phyloP scores from a whole-genome alignment of 2,329 filamentous ascomycete genomes.

The Aureobasidium sp. region DNA sequence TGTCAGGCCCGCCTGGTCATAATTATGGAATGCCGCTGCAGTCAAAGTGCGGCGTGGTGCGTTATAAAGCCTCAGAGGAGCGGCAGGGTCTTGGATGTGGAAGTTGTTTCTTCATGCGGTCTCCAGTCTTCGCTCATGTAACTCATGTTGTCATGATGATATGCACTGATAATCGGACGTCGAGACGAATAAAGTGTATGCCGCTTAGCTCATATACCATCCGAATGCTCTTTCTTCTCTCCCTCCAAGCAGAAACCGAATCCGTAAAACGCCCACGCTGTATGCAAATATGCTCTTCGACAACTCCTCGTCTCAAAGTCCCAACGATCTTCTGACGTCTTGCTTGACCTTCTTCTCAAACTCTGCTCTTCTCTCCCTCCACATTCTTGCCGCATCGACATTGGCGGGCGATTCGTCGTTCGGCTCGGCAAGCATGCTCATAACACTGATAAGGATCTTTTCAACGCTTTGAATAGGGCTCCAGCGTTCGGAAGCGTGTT shows the following conservation, averaged over 20 bases:
- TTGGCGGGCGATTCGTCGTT: conserved; percentile 97
- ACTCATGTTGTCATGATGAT: neutral
- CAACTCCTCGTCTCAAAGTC: conserved; percentile 28
- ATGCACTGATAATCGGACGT: no score
- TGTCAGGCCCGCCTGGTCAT: neutral
- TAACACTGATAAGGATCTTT: conserved; percentile 93
- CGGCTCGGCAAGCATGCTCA: conserved; percentile 96
- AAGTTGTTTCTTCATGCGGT: neutral
- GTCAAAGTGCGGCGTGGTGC: neutral
- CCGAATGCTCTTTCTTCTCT: neutral
- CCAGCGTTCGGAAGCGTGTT: conserved; percentile 92
- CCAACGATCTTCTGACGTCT: conserved; percentile 71
- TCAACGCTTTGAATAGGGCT: conserved; percentile 95
- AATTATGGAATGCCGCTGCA: neutral
- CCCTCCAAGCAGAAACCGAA: neutral
- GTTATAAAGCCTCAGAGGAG: neutral
- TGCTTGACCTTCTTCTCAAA: conserved; percentile 83
- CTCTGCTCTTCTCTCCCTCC: conserved; percentile 73
- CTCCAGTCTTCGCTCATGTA: neutral
- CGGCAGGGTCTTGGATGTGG: neutral
- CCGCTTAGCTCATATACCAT: neutral
- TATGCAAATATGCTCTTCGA: neutral
- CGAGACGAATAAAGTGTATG: neutral
- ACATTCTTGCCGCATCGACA: conserved; percentile 93
- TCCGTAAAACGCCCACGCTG: neutral